These are phyloP conservation scores for Daldinia sp. DNA, from an alignment of 2,329 filamentous ascomycete genomes.

Conservation along the genomic window DNA sequence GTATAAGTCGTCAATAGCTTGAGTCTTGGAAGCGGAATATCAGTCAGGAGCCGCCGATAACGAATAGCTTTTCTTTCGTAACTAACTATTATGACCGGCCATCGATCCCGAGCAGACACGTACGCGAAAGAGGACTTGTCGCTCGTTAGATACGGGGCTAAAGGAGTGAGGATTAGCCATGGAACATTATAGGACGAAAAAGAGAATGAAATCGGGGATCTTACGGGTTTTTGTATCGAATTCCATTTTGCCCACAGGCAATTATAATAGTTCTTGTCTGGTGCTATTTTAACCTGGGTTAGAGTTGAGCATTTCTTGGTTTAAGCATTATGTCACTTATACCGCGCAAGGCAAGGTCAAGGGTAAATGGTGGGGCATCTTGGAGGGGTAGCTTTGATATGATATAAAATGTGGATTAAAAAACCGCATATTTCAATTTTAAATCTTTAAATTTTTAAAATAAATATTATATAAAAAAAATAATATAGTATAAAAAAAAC, in stretches of 20 bases:
- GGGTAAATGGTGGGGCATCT: slow-evolving; percentile 19
- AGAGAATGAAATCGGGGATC: slow-evolving; percentile 43
- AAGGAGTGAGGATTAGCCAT: neutral
- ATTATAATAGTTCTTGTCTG: neutral
- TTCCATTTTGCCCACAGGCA: slow-evolving; percentile 63
- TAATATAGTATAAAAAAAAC: no score
- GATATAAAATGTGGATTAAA: no score
- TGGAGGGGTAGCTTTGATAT: slow-evolving; percentile 33
- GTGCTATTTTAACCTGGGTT: no score
- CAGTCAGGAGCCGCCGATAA: neutral
- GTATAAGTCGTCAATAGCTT: slow-evolving; percentile 94
- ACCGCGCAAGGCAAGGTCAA: neutral
- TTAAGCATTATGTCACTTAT: neutral
- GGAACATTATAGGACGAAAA: neutral
- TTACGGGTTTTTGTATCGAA: slow-evolving; percentile 77
- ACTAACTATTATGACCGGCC: slow-evolving; percentile 89
- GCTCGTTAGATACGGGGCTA: slow-evolving; percentile 79
- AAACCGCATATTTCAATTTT: no score
- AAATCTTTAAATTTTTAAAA: no score
- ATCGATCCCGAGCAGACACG: slow-evolving; percentile 83
- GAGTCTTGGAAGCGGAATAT: slow-evolving; percentile 65
- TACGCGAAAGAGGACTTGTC: slow-evolving; percentile 89
- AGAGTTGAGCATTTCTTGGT: no score
- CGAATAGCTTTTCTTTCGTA: neutral
- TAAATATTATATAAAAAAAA: no score